Evolutionary conservation across 768 basidiomycete genomes (phyloP).

Genomic region (Termitomyces sp.): DNA sequence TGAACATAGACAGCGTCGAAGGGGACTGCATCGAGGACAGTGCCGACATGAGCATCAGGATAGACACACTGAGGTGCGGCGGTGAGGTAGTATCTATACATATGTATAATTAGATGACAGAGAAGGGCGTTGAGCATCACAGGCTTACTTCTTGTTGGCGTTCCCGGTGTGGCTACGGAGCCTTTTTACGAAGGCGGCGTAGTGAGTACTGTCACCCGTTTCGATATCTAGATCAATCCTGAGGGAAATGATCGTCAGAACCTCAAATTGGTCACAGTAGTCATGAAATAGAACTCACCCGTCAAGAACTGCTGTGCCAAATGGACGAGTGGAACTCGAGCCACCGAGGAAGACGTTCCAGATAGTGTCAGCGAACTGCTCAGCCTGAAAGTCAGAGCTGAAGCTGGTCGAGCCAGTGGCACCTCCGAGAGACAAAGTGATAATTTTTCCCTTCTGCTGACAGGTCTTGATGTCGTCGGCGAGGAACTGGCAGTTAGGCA

Average conservation of each 20-base stretch:
- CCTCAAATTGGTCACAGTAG: neutral
- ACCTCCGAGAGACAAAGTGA: slow-evolving; percentile 45
- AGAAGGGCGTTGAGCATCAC: too few species aligned
- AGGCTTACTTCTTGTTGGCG: slow-evolving; percentile 40
- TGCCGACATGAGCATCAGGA: slow-evolving; percentile 52
- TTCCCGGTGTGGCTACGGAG: slow-evolving; percentile 37
- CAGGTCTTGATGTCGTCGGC: slow-evolving; percentile 52
- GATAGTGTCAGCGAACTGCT: slow-evolving; percentile 48
- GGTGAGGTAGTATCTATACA: slow-evolving; percentile 46
- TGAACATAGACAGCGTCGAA: slow-evolving; percentile 69
- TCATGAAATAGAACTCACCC: slow-evolving; percentile 31
- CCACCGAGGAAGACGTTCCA: slow-evolving; percentile 72
- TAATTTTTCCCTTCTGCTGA: slow-evolving; percentile 48
- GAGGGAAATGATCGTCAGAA: neutral
- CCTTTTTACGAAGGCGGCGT: slow-evolving; percentile 39
- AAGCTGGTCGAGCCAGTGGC: slow-evolving; percentile 48
- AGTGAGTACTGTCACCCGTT: slow-evolving; percentile 42
- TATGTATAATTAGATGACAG: neutral
- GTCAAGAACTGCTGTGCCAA: slow-evolving; percentile 58
- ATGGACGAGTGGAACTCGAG: slow-evolving; percentile 49
- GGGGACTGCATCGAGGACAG: slow-evolving; percentile 47
- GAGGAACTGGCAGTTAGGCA: slow-evolving; percentile 53
- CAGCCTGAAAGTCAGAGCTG: slow-evolving; percentile 42
- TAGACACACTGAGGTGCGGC: slow-evolving; percentile 53
- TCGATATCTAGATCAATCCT: slow-evolving; percentile 64